phyloP scores from a whole-genome alignment of 1,284 basidiomycete genomes.

The Tetrapyrgos nigripes region DNA sequence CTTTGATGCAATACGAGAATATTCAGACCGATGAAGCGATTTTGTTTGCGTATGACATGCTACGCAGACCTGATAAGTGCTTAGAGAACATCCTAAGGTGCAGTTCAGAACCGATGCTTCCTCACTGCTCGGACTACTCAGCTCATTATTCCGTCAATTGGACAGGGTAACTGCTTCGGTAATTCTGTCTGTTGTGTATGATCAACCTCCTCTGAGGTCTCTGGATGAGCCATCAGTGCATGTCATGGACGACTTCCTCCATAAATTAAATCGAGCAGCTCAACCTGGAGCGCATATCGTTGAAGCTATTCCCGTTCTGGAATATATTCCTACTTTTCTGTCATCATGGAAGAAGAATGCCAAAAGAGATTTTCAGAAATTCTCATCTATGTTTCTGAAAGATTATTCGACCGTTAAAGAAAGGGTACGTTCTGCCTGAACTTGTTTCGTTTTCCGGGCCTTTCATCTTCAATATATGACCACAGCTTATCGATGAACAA shows the following conservation, averaged over 20 bases:
- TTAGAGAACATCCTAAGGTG: slow-evolving; percentile 5
- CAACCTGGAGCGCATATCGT: slow-evolving; percentile 12
- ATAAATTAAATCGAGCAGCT: slow-evolving; percentile 1
- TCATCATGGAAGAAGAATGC: slow-evolving; percentile 14
- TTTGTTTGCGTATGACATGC: slow-evolving; percentile 1
- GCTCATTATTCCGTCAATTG: background rate
- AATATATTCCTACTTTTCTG: slow-evolving; percentile 5
- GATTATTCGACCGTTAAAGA: background rate
- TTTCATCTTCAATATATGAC: background rate
- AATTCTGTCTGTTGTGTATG: background rate
- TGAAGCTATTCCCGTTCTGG: slow-evolving; percentile 7
- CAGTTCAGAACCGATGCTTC: background rate
- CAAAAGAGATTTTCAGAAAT: background rate
- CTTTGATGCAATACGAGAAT: slow-evolving; percentile 5
- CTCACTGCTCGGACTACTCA: background rate
- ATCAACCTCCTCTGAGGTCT: background rate
- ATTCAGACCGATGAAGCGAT: slow-evolving; percentile 10
- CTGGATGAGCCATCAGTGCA: background rate
- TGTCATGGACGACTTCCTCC: background rate
- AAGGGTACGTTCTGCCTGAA: background rate
- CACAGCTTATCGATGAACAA: background rate
- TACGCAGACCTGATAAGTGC: background rate
- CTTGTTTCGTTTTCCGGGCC: no score
- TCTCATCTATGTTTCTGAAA: background rate
- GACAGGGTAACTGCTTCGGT: background rate